These are phyloP conservation scores for Penicillium cataractarum DNA, from an alignment of 495 filamentous ascomycete genomes.

Conservation along the genomic window DNA sequence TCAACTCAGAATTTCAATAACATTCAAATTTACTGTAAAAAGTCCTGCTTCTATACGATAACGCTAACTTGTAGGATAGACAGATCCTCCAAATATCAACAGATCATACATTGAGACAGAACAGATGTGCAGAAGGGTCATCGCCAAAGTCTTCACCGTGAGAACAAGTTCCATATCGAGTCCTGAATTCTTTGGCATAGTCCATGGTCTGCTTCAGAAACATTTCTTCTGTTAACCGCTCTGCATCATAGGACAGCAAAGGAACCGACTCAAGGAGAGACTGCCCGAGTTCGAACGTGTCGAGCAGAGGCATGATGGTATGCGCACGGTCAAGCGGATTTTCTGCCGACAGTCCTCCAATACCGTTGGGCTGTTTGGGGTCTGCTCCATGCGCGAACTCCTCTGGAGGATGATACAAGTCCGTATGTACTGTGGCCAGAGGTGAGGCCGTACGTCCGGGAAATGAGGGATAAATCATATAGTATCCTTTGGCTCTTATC, in stretches of 20 bases:
- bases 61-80: background rate
- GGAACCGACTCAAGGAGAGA: conserved; percentile 38
- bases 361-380: conserved; percentile 18
- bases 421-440: conserved; percentile 71
- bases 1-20: too few species aligned
- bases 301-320: conserved; percentile 39
- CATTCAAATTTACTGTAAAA: background rate
- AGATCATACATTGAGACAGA: conserved; percentile 29
- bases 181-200: conserved; percentile 40
- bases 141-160: conserved; percentile 15
- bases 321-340: conserved; percentile 24
- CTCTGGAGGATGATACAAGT: conserved; percentile 71
- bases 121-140: conserved; percentile 32
- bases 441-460: conserved; percentile 42
- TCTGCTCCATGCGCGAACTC: conserved; percentile 45
- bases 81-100: background rate
- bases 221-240: conserved; percentile 20
- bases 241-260: conserved; percentile 42
- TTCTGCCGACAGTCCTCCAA: conserved; percentile 20
- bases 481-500: conserved; percentile 71
- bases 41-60: too few species aligned
- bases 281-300: conserved; percentile 37
- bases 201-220: conserved; percentile 26
- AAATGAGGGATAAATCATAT: conserved; percentile 70
- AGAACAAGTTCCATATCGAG: conserved; percentile 40